Conservation (phyloP, 495 filamentous ascomycete species). For the Aspergillus affinis region DNA sequence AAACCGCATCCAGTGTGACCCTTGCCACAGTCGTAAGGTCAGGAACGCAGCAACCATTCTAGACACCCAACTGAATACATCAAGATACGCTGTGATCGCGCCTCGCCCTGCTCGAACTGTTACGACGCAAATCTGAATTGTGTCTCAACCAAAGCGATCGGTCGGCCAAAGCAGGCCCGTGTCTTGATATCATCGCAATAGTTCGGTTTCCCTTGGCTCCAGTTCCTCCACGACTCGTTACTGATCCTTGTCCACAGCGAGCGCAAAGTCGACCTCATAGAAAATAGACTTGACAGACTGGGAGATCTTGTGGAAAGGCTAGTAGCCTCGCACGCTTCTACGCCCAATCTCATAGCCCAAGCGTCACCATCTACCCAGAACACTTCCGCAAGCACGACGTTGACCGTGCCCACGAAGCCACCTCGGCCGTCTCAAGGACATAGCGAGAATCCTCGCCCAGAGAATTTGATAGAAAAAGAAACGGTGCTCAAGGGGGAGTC, state of each 20-base stretch:
- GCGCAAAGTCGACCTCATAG: too few relatives aligned
- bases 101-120: slow-evolving; percentile 12
- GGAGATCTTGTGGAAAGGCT: too few relatives aligned
- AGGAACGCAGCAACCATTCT: too few relatives aligned
- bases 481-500: background rate
- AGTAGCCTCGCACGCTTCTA: too few relatives aligned
- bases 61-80: background rate
- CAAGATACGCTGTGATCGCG: slow-evolving; percentile 14
- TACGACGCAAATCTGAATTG: background rate
- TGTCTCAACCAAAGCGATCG: too few relatives aligned
- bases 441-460: background rate
- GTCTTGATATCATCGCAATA: slow-evolving; percentile 12
- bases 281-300: too few relatives aligned
- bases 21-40: slow-evolving; percentile 7
- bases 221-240: too few relatives aligned
- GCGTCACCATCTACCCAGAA: too few relatives aligned
- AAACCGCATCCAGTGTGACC: slow-evolving; percentile 2
- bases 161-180: slow-evolving; percentile 5
- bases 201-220: background rate
- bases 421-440: background rate
- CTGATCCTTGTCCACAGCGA: too few relatives aligned
- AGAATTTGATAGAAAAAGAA: slow-evolving; percentile 1
- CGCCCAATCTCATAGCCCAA: too few relatives aligned
- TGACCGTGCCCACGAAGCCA: background rate
- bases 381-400: too few relatives aligned